These are phyloP conservation scores for Grosmannia serpens DNA, from an alignment of 2,329 filamentous ascomycete genomes.

Conservation along the genomic window DNA sequence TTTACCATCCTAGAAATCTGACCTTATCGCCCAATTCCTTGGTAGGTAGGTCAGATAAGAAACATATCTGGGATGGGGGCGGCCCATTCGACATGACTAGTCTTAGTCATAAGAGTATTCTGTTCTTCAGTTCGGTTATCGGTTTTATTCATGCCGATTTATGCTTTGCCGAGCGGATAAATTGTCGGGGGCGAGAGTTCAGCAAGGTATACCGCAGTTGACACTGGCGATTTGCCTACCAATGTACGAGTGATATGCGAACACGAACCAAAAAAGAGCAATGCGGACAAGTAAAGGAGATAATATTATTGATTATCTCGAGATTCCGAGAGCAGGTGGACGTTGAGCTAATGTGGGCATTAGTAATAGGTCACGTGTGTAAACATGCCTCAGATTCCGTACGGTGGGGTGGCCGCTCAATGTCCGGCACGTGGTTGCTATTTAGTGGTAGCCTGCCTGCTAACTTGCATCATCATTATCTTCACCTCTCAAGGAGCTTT, in stretches of 20 bases:
- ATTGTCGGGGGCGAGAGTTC: too few species aligned
- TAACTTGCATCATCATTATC: slow-evolving; percentile 5
- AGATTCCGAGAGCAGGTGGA: too few species aligned
- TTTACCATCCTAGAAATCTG: slow-evolving; percentile 84
- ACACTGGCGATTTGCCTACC: background rate
- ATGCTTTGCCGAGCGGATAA: background rate
- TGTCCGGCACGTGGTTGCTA: background rate
- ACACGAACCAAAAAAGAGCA: background rate
- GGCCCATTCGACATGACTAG: slow-evolving; percentile 45
- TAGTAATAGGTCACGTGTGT: background rate
- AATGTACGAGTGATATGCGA: background rate
- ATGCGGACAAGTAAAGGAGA: too few species aligned
- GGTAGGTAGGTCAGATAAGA: slow-evolving; percentile 48
- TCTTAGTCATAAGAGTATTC: background rate
- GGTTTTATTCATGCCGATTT: background rate
- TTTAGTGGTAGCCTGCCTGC: slow-evolving; percentile 4
- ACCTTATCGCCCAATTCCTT: slow-evolving; percentile 60
- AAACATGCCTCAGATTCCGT: background rate
- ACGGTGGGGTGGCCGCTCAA: background rate
- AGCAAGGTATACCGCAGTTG: background rate
- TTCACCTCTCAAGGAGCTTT: background rate
- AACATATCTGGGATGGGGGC: slow-evolving; percentile 50
- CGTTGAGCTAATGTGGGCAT: background rate
- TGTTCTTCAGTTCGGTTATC: background rate
- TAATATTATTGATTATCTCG: too few species aligned